A percentile compares a stretch with the other conserved stretches of the same genome.
Evolutionary conservation across 2,329 filamentous ascomycete species (phyloP).

Genomic region (Lojkania enalia): DNA sequence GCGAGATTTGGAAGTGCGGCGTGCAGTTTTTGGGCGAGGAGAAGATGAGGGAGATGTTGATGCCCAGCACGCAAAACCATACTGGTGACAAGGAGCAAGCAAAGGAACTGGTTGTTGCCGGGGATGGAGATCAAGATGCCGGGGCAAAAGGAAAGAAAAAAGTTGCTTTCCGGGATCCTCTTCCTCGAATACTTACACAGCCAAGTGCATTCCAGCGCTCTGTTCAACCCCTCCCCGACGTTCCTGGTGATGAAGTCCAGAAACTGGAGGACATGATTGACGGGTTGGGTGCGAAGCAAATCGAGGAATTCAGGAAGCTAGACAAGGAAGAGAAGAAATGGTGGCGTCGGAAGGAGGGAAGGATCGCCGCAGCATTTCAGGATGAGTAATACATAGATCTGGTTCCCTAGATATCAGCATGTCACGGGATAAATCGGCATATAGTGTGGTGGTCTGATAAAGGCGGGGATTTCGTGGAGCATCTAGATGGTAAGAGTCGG

Average conservation of each 20-base stretch:
- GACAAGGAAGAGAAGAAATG: conserved; percentile 27
- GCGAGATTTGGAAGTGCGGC: conserved; percentile 38
- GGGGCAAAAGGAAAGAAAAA: conserved; percentile 18
- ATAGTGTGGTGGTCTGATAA: no score
- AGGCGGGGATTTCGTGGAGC: no score
- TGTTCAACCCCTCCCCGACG: conserved; percentile 8
- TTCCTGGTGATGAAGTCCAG: conserved; percentile 19
- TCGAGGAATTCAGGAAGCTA: conserved; percentile 23
- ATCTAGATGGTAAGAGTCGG: no score
- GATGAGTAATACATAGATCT: conserved; percentile 13
- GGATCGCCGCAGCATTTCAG: conserved; percentile 19
- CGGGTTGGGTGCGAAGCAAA: conserved; percentile 23
- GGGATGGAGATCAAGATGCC: background rate
- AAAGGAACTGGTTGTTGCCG: background rate
- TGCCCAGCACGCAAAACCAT: background rate
- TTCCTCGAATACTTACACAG: conserved; percentile 25
- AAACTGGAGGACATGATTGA: conserved; percentile 20
- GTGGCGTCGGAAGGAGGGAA: conserved; percentile 30
- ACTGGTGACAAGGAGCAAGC: background rate
- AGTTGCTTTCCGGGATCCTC: conserved; percentile 26
- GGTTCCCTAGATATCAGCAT: no score
- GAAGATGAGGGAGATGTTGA: conserved; percentile 23
- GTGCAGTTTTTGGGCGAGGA: conserved; percentile 26
- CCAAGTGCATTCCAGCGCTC: conserved; percentile 10
- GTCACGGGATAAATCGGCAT: no score